Conservation (phyloP, 768 basidiomycete genomes). For the Lyophyllum atratum region DNA sequence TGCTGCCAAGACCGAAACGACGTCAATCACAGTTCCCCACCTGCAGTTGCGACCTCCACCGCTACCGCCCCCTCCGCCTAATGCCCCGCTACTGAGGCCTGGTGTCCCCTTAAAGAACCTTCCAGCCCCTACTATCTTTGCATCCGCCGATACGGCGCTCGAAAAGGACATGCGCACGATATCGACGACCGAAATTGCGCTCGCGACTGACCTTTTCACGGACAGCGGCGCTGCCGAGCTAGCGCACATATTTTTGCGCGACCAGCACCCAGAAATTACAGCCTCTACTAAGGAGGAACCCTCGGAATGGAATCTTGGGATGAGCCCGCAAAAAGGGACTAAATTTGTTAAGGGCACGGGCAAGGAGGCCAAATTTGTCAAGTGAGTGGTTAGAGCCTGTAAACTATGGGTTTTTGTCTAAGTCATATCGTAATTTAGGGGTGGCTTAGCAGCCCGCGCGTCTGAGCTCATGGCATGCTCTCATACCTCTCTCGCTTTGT, state of each 20-base stretch:
- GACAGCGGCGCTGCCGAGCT: conserved; percentile 52
- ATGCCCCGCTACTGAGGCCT: conserved; percentile 14
- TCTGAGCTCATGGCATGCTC: conserved; percentile 42
- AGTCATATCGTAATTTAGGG: conserved; percentile 33
- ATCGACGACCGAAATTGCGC: conserved; percentile 52
- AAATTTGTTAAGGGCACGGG: conserved; percentile 37
- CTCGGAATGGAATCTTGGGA: conserved; percentile 50
- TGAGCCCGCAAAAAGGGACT: conserved; percentile 56
- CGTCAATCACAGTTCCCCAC: neutral
- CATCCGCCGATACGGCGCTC: conserved; percentile 19
- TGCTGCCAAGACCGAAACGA: conserved; percentile 1
- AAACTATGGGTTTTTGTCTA: neutral
- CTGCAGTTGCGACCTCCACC: conserved; percentile 8
- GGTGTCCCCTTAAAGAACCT: conserved; percentile 19
- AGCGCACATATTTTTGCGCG: conserved; percentile 53
- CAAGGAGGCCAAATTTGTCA: conserved; percentile 39
- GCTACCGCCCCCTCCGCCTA: conserved; percentile 12
- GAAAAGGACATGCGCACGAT: conserved; percentile 49
- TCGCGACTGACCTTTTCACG: conserved; percentile 51
- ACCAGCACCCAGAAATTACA: conserved; percentile 41
- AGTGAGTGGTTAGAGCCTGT: conserved; percentile 36
- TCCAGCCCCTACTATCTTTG: conserved; percentile 27
- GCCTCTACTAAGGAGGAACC: conserved; percentile 25
- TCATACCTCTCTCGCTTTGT: conserved; percentile 49
- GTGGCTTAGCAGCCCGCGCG: conserved; percentile 56